Evolutionary conservation across 192 early-diverging fungal species (phyloP).

Genomic region (Coemansia sp.): DNA sequence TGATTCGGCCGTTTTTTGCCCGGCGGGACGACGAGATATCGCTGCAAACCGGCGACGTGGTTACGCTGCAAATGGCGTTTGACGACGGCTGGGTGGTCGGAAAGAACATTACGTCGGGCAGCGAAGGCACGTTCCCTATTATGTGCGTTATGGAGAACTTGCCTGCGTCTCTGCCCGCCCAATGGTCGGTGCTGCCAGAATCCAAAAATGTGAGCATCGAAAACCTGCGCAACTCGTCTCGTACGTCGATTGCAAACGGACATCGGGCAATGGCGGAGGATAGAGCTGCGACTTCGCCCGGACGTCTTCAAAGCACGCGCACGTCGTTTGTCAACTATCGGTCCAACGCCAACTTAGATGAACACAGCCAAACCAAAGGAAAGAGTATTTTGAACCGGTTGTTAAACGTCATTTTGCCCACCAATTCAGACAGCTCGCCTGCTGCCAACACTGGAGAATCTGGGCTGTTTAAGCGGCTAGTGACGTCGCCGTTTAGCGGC

Average conservation of each 20-base stretch:
- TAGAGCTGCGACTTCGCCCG: neutral
- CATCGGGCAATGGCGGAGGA: constrained; percentile 8
- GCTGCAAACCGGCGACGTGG: constrained; percentile 68
- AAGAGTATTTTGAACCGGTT: constrained; percentile 28
- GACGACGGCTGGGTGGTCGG: constrained; percentile 93
- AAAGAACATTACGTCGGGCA: constrained; percentile 66
- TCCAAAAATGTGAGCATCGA: constrained; percentile 31
- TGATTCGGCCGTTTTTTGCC: constrained; percentile 63
- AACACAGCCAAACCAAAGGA: constrained; percentile 11
- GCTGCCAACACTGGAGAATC: constrained; percentile 1
- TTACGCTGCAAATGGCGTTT: constrained; percentile 69
- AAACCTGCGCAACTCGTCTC: constrained; percentile 26
- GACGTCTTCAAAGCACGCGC: constrained; percentile 18
- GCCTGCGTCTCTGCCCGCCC: constrained; percentile 37
- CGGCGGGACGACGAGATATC: constrained; percentile 76
- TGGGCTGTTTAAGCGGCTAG: constrained; percentile 33
- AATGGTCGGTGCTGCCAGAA: constrained; percentile 52
- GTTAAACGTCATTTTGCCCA: constrained; percentile 16
- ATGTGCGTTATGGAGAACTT: constrained; percentile 65
- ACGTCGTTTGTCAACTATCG: neutral
- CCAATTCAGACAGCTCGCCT: neutral
- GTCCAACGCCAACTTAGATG: neutral
- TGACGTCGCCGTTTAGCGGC: constrained; percentile 26
- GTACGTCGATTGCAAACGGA: constrained; percentile 3
- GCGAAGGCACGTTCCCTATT: constrained; percentile 80